These are phyloP conservation scores for Phytophthora sansomeana DNA, from an alignment of 352 stramenopile species.

Conservation along the genomic window DNA sequence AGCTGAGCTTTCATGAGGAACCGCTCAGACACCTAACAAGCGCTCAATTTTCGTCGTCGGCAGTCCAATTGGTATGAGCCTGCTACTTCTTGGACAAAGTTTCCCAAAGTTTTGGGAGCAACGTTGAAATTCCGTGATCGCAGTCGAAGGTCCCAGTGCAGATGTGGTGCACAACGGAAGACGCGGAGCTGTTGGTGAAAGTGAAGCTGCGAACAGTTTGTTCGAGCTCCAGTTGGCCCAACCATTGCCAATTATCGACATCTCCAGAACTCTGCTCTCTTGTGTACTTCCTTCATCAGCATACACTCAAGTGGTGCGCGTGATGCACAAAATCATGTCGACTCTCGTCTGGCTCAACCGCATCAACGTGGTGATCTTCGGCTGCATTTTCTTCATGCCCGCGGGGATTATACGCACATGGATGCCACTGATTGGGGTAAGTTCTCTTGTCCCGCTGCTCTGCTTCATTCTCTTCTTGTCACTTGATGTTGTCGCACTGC, in stretches of 20 bases:
- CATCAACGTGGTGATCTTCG: slow-evolving; percentile 18
- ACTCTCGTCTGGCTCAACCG: slow-evolving; percentile 21
- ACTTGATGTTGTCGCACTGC: slow-evolving; percentile 24
- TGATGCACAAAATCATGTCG: slow-evolving; percentile 15
- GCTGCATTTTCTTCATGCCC: slow-evolving; percentile 26
- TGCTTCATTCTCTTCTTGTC: slow-evolving; percentile 34
- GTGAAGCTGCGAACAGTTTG: not conserved
- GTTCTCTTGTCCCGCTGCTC: slow-evolving; percentile 14
- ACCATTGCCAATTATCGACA: slow-evolving; percentile 13
- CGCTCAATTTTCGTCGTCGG: too few species aligned
- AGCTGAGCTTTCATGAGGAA: too few species aligned
- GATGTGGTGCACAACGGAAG: too few species aligned
- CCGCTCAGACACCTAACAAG: too few species aligned
- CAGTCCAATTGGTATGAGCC: too few species aligned
- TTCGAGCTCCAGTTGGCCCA: slow-evolving; percentile 23
- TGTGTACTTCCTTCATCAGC: not conserved
- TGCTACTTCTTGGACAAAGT: too few species aligned
- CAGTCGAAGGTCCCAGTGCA: too few species aligned
- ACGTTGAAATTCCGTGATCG: too few species aligned
- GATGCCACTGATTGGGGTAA: slow-evolving; percentile 14
- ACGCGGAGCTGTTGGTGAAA: too few species aligned
- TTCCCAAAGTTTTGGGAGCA: too few species aligned
- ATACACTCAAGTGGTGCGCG: slow-evolving; percentile 1
- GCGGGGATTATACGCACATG: not conserved
- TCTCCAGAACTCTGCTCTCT: slow-evolving; percentile 18